These are phyloP conservation scores for Bipolaris bicolor DNA, from an alignment of 2,329 filamentous ascomycete species.

Conservation along the genomic window DNA sequence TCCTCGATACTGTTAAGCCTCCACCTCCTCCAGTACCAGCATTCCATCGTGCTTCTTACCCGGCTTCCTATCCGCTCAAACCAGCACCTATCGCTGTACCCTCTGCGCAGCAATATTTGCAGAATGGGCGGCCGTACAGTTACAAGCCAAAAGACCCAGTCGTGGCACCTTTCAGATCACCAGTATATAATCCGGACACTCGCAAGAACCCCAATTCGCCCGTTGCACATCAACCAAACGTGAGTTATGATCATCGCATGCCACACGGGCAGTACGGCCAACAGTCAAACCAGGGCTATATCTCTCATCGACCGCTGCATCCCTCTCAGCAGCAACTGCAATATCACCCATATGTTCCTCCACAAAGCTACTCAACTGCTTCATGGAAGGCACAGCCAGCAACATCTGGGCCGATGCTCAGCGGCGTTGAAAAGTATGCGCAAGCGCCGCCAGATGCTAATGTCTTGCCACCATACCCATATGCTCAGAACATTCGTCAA, in stretches of 20 bases:
- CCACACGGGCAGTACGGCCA: constrained; percentile 34
- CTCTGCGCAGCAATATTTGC: constrained; percentile 37
- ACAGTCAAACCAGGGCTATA: constrained; percentile 24
- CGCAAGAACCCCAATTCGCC: constrained; percentile 47
- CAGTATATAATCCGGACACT: constrained; percentile 43
- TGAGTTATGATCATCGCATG: constrained; percentile 42
- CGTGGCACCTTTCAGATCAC: constrained; percentile 34
- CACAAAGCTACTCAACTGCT: constrained; percentile 30
- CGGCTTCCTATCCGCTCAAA: constrained; percentile 54
- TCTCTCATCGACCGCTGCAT: constrained; percentile 28
- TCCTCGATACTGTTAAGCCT: constrained; percentile 68
- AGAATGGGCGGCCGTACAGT: constrained; percentile 34
- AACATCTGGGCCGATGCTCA: constrained; percentile 27
- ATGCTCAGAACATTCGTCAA: constrained; percentile 26
- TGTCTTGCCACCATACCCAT: constrained; percentile 35
- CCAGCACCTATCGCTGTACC: constrained; percentile 46
- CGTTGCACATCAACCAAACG: constrained; percentile 48
- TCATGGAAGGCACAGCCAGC: constrained; percentile 34
- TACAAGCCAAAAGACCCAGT: constrained; percentile 44
- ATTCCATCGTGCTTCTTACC: constrained; percentile 39
- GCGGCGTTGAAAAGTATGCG: constrained; percentile 37
- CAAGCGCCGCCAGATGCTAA: constrained; percentile 28
- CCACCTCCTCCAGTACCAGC: constrained; percentile 42
- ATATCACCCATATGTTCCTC: constrained; percentile 39
- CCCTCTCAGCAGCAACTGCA: constrained; percentile 24